A percentile compares a stretch with the other conserved stretches of the same genome.
phyloP scores from a whole-genome alignment of 352 stramenopile species.

The Phytophthora tentaculata region DNA sequence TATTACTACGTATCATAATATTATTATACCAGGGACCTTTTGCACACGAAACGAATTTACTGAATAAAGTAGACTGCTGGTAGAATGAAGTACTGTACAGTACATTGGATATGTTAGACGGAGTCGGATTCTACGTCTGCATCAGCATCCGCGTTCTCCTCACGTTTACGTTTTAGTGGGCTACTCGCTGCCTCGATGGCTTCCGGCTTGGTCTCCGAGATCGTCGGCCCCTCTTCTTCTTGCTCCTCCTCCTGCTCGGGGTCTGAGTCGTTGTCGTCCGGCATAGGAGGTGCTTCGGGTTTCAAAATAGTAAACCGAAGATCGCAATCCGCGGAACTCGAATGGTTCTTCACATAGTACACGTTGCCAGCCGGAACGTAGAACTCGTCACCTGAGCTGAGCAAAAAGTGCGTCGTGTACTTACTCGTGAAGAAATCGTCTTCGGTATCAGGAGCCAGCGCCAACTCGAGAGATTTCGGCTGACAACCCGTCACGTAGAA shows the following conservation, averaged over 20 bases:
- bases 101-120: conserved; percentile 16
- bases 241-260: conserved; percentile 24
- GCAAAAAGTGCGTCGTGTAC: conserved; percentile 93
- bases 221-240: conserved; percentile 1
- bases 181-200: conserved; percentile 15
- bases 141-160: conserved; percentile 26
- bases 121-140: conserved; percentile 26
- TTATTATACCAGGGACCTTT: no score
- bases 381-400: conserved; percentile 96
- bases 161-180: conserved; percentile 36
- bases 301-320: conserved; percentile 97
- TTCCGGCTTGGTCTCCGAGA: conserved; percentile 16
- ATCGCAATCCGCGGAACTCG: conserved; percentile 76
- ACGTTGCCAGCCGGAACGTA: conserved; percentile 96
- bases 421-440: conserved; percentile 89
- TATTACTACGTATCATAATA: no score
- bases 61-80: conserved; percentile 15
- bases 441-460: conserved; percentile 67
- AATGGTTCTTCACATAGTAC: conserved; percentile 98
- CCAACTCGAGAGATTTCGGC: conserved; percentile 77
- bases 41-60: conserved; percentile 22
- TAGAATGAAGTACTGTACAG: conserved; percentile 1
- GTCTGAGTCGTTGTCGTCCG: conserved; percentile 32
- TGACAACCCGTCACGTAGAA: conserved; percentile 95
- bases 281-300: conserved; percentile 42